Evolutionary conservation across 2,329 filamentous ascomycete species (phyloP).

Genomic region (Colletotrichum euphorbiae): DNA sequence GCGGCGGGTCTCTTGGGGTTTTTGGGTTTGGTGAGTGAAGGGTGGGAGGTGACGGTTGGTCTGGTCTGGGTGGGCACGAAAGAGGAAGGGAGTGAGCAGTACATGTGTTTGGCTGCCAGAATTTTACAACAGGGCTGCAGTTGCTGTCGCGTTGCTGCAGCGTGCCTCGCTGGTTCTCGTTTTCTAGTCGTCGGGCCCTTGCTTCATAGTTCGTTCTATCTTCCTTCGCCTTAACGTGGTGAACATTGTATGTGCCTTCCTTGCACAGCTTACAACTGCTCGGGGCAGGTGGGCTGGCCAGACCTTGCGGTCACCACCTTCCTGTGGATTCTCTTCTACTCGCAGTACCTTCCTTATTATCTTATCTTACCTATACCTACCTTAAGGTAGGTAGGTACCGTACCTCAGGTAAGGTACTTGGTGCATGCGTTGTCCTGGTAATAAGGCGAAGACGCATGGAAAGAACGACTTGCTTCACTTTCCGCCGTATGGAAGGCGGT

Average conservation of each 20-base stretch:
- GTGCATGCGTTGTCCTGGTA: not conserved
- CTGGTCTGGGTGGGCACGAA: constrained; percentile 16
- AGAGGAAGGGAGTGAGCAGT: constrained; percentile 2
- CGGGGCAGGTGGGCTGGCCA: not conserved
- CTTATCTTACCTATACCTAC: not conserved
- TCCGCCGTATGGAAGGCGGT: not conserved
- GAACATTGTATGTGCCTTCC: constrained; percentile 1
- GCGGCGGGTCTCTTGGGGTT: constrained; percentile 16
- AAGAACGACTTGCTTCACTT: not conserved
- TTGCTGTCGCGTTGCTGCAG: constrained; percentile 6
- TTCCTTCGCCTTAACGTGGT: constrained; percentile 14
- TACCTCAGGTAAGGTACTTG: not conserved
- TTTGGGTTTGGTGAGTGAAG: constrained; percentile 17
- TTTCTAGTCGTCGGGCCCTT: constrained; percentile 28
- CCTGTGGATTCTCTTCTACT: not conserved
- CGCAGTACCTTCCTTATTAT: no score
- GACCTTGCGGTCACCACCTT: not conserved
- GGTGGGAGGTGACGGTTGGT: constrained; percentile 4
- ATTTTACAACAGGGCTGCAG: constrained; percentile 23
- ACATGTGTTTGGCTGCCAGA: not conserved
- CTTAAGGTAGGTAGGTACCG: not conserved
- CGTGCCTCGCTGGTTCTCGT: constrained; percentile 20
- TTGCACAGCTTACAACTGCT: not conserved
- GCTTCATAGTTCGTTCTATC: constrained; percentile 12
- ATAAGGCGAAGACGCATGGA: not conserved